These are phyloP conservation scores for Reutealis trisperma DNA, from an alignment of 345 rosid genomes.

Conservation along the genomic window DNA sequence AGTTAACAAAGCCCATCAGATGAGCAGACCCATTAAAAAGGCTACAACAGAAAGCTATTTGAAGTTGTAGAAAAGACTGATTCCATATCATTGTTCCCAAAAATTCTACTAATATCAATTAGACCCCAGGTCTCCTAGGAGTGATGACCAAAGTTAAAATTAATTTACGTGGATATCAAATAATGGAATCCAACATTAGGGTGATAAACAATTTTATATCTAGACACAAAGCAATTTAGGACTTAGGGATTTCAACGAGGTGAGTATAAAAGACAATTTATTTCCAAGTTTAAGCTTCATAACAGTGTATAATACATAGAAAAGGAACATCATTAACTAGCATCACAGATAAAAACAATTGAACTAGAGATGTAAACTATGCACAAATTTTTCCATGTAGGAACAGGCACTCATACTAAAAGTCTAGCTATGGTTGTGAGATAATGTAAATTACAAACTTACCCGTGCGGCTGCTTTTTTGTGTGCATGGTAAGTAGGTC, in stretches of 20 bases:
- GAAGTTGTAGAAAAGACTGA: background rate
- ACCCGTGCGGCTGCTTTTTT: conserved; percentile 85
- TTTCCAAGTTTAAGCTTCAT: background rate
- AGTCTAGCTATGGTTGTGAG: conserved; percentile 8
- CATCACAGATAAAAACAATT: conserved; percentile 12
- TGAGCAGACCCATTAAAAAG: background rate
- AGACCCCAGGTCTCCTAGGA: background rate
- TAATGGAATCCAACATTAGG: background rate
- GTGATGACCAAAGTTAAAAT: background rate
- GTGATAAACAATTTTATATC: background rate
- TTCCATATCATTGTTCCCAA: background rate
- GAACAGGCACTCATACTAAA: background rate
- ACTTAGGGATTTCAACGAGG: background rate
- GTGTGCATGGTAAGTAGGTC: conserved; percentile 81
- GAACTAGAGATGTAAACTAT: background rate
- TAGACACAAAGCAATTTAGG: background rate
- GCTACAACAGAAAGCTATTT: background rate
- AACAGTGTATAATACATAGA: background rate
- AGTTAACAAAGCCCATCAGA: background rate
- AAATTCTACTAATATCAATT: background rate
- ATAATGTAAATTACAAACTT: conserved; percentile 30
- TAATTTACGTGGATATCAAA: background rate
- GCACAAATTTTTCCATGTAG: background rate
- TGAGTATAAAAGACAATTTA: background rate
- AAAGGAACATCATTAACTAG: conserved; percentile 8